Conservation (phyloP, 139 green algal genomes). For the Tetradesmus obliquus region DNA sequence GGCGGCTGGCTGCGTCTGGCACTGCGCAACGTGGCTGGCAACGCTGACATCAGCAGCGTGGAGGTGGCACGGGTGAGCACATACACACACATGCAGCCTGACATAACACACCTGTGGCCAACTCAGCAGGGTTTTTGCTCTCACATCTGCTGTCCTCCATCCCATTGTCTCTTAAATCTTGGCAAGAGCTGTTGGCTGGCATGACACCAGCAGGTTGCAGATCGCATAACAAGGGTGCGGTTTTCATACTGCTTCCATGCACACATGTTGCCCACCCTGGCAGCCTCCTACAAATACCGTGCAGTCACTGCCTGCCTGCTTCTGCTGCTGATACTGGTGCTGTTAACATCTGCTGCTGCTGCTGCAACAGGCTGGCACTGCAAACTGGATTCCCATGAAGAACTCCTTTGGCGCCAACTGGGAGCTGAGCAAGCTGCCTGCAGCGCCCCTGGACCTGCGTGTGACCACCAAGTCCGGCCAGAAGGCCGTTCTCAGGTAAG, state of each 20-base stretch:
- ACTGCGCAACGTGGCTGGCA: neutral
- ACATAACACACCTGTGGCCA: neutral
- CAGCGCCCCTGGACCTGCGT: neutral
- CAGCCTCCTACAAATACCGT: no score
- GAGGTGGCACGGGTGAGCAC: neutral
- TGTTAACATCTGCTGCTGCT: neutral
- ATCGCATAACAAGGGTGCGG: no score
- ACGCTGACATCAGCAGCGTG: neutral
- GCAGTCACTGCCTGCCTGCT: neutral
- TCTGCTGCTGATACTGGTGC: neutral
- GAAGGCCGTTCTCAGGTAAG: neutral
- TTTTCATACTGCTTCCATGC: no score
- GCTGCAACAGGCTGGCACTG: neutral
- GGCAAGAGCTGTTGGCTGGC: no score
- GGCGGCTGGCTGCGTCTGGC: slow-evolving; percentile 17
- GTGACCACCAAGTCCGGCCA: neutral
- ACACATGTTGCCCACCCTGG: no score
- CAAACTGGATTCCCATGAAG: neutral
- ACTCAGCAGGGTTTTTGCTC: no score
- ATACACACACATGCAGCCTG: neutral
- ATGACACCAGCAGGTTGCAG: no score
- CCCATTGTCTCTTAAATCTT: no score
- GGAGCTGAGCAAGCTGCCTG: neutral
- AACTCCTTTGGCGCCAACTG: slow-evolving; percentile 28
- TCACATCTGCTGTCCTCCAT: no score